These are phyloP conservation scores for Mediolabrus comicus DNA, from an alignment of 108 stramenopile species.

Conservation along the genomic window DNA sequence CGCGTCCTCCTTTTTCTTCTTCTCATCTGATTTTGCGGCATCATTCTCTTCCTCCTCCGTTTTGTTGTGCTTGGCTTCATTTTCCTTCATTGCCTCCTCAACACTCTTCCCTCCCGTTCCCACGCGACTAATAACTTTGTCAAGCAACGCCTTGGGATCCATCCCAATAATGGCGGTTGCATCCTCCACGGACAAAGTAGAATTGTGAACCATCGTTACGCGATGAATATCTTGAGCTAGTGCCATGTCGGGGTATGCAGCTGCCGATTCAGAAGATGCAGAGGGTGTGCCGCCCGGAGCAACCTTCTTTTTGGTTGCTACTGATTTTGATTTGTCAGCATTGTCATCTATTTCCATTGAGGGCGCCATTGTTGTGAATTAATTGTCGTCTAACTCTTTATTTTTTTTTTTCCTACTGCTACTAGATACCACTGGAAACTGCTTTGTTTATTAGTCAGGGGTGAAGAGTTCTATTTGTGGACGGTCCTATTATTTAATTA, in stretches of 20 bases:
- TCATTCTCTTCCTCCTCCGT: neutral
- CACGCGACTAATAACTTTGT: slow-evolving; percentile 51
- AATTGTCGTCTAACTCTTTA: neutral
- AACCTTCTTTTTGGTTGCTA: slow-evolving; percentile 8
- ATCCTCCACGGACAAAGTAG: slow-evolving; percentile 25
- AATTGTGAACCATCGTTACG: slow-evolving; percentile 41
- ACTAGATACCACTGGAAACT: no score
- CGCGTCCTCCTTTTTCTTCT: neutral
- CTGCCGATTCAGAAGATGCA: slow-evolving; percentile 69
- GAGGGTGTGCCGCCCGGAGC: slow-evolving; percentile 47
- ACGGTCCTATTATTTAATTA: no score
- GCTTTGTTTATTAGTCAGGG: no score
- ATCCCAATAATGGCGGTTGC: slow-evolving; percentile 24
- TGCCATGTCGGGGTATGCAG: slow-evolving; percentile 74
- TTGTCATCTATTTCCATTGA: slow-evolving; percentile 38
- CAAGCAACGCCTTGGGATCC: slow-evolving; percentile 35
- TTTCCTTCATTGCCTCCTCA: slow-evolving; percentile 23
- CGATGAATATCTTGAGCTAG: slow-evolving; percentile 75
- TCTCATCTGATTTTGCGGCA: neutral
- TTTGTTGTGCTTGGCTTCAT: slow-evolving; percentile 1
- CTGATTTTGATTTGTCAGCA: slow-evolving; percentile 7
- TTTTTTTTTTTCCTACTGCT: neutral
- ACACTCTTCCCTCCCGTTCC: slow-evolving; percentile 36
- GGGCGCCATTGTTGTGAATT: slow-evolving; percentile 25
- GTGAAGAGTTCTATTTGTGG: no score